phyloP scores from a whole-genome alignment of 352 stramenopile genomes.

The Globisporangium solare region DNA sequence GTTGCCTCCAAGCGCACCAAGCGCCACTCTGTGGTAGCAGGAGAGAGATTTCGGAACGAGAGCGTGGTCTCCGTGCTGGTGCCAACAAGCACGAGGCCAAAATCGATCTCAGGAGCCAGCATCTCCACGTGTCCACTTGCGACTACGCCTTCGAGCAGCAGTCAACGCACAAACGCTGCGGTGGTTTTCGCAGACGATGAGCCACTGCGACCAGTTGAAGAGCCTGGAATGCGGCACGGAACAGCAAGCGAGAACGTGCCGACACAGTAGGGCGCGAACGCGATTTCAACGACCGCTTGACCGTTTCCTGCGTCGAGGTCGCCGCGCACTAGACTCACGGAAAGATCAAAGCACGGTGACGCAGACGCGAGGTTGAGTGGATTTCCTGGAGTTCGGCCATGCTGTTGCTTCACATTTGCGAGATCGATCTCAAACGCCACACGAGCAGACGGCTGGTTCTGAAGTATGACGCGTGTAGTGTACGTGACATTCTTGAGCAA shows the following conservation, averaged over 20 bases:
- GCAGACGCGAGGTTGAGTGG: background rate
- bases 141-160: constrained; percentile 50
- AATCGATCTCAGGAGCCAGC: constrained; percentile 52
- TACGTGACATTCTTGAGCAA: constrained; percentile 13
- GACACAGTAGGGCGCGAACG: constrained; percentile 38
- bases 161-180: constrained; percentile 36
- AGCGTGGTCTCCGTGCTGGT: constrained; percentile 34
- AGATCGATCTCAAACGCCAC: constrained; percentile 21
- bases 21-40: constrained; percentile 29
- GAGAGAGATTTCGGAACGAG: constrained; percentile 25
- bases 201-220: background rate
- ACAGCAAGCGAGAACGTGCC: constrained; percentile 45
- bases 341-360: constrained; percentile 21
- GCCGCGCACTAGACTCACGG: constrained; percentile 16
- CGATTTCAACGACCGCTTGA: constrained; percentile 17
- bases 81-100: constrained; percentile 65
- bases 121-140: constrained; percentile 39
- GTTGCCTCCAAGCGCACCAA: constrained; percentile 39
- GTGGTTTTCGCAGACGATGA: background rate
- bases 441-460: constrained; percentile 29
- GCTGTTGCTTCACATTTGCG: constrained; percentile 4
- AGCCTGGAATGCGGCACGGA: constrained; percentile 27
- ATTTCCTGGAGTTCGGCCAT: background rate
- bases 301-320: constrained; percentile 17
- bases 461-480: constrained; percentile 6